These are phyloP conservation scores for Didymella segeticola DNA, from an alignment of 2,329 filamentous ascomycete genomes.

Conservation along the genomic window DNA sequence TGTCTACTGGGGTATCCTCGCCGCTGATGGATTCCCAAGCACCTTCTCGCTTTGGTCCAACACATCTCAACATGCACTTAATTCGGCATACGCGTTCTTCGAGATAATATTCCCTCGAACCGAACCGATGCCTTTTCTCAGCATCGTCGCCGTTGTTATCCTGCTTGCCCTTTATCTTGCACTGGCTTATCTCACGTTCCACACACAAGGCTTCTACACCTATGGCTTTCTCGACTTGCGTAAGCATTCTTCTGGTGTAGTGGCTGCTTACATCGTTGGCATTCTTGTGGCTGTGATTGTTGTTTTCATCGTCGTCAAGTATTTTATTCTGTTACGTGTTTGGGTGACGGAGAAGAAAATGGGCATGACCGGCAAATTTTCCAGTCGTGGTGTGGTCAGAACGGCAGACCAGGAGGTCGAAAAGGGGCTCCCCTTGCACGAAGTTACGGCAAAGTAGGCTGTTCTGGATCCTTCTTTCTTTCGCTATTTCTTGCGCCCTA, in stretches of 20 bases:
- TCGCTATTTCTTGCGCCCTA: background rate
- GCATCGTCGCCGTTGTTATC: conserved; percentile 72
- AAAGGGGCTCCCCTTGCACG: conserved; percentile 30
- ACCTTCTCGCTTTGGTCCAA: conserved; percentile 61
- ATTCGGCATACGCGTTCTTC: conserved; percentile 75
- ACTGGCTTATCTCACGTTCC: conserved; percentile 75
- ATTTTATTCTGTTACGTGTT: conserved; percentile 47
- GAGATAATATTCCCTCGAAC: conserved; percentile 76
- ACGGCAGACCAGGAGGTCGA: conserved; percentile 23
- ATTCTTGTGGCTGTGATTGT: conserved; percentile 50
- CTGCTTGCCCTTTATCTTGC: conserved; percentile 74
- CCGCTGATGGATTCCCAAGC: conserved; percentile 40
- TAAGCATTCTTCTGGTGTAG: conserved; percentile 57
- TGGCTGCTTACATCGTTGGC: conserved; percentile 69
- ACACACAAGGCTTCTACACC: conserved; percentile 74
- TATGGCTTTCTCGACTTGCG: conserved; percentile 76
- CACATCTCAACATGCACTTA: conserved; percentile 76
- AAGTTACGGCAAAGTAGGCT: conserved; percentile 26
- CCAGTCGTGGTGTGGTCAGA: conserved; percentile 12
- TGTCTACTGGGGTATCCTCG: conserved; percentile 53
- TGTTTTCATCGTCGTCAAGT: conserved; percentile 52
- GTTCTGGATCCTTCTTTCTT: background rate
- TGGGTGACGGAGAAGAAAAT: conserved; percentile 55
- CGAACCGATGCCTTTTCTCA: conserved; percentile 66
- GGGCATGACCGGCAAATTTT: conserved; percentile 49